Evolutionary conservation across 208 protist species (phyloP), one percentile per base, ranked within the genome.

Genomic region (Wallacemonas sp.): DNA sequence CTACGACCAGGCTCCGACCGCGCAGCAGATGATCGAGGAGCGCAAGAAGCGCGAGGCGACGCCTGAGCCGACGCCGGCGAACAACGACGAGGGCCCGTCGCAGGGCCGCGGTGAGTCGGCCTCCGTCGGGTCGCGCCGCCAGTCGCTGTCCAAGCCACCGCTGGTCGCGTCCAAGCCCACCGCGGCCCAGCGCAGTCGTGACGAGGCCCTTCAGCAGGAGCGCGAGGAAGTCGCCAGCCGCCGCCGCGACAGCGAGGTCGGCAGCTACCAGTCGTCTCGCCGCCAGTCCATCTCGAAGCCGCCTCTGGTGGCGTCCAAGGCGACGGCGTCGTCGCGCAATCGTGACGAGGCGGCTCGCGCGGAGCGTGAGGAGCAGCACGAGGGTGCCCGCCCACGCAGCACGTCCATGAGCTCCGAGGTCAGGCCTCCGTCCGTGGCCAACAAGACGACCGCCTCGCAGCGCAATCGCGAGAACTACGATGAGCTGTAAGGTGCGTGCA

Each of bases 11-110:
- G 78, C 76, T 16, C 84, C 79, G 21, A 81, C 78, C 26, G 65
- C 61, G 46, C 68, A 80, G 68, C 76, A 85, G 80, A 78, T 85
- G 47, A 65, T 88, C 47, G 66, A 89, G 76, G 79, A 74, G 62
- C 65, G 68, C 49, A 79, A 76, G 58, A 70, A 74, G 46, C 69
- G 76, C 54, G 72, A 74, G 64, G 67, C 65, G 26, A 71, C 68
- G 49, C 72, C 71, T 41, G 61, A 68, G 49, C 47, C 43, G 24
- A 73, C 72, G 24, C 70, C 68, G 29, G 23, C 26, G 4, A 72
- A 80, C 27, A 54, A 76, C 30, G 62, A 52, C 48, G 47, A 75
- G 24, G 61, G 68, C 36, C 58, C 33, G n/a, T n/a, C n/a, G n/a
- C 69, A 71, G 17, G 23, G 54, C 14, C 68, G 68, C 19, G 56